Evolutionary conservation across 805 yeast species (phyloP).

Genomic region (Starmera amethionina): DNA sequence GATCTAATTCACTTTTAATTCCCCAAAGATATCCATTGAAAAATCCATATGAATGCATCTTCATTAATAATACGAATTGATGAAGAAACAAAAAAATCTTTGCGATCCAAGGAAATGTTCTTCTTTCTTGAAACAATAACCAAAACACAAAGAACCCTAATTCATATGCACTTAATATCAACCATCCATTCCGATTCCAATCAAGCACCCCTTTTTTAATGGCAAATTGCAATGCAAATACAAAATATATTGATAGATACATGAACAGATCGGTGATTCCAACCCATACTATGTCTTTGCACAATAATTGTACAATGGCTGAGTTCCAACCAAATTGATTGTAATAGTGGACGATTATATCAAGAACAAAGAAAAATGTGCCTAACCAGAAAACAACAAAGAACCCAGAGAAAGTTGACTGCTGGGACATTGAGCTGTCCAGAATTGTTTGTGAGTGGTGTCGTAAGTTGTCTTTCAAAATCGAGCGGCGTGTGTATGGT

Average conservation of each 20-base stretch:
- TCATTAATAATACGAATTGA: constrained; percentile 82
- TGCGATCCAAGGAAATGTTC: constrained; percentile 80
- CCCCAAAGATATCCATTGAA: constrained; percentile 86
- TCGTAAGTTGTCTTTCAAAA: too few relatives aligned
- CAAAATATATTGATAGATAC: constrained; percentile 60
- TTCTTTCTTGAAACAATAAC: constrained; percentile 43
- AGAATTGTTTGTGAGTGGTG: constrained; percentile 9
- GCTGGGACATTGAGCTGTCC: constrained; percentile 6
- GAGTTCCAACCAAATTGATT: constrained; percentile 37
- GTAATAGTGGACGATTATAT: constrained; percentile 45
- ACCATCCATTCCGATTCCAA: constrained; percentile 65
- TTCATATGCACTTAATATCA: constrained; percentile 50
- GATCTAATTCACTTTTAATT: constrained; percentile 41
- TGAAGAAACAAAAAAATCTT: constrained; percentile 79
- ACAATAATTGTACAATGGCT: constrained; percentile 47
- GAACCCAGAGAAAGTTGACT: constrained; percentile 54
- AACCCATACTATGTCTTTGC: constrained; percentile 52
- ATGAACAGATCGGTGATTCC: constrained; percentile 66
- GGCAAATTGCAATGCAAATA: constrained; percentile 47
- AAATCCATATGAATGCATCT: constrained; percentile 87
- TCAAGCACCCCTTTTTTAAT: constrained; percentile 33
- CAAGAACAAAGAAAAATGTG: constrained; percentile 43
- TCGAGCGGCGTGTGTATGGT: too few relatives aligned
- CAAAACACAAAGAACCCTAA: constrained; percentile 40
- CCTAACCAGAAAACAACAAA: constrained; percentile 74